Evolutionary conservation across 2,329 filamentous ascomycete genomes (phyloP), one percentile per base, ranked within the genome.

Genomic region (Fusarium gaditjirri): DNA sequence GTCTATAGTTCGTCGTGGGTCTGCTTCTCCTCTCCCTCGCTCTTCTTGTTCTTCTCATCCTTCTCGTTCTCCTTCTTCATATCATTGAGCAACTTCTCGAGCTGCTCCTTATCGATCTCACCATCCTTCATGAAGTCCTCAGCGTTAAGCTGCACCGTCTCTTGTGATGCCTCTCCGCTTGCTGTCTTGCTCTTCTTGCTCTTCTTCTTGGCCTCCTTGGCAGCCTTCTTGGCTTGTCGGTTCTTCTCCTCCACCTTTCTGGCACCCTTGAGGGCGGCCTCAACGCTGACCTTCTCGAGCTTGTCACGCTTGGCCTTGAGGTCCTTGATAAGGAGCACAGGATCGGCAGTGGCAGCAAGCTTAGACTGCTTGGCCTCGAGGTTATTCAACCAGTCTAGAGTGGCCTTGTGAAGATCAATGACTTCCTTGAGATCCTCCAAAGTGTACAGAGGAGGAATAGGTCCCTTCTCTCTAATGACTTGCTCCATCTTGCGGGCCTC

Each of bases 361-460:
- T 89, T 91, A 35, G 90, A 88, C 81, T 98, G 95, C 75, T 88
- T 87, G 5, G 86, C 84, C 52, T 93, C 83, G 78, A 93, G 92
- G 72, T 92, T 88, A 36, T 90, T 88, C 25, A 99, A 86, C 95
- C 95, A 99, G 25, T 87, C 85, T 21, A 87, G 83, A 23, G 91
- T 89, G 19, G 88, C 86, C 33, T 89, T 87, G 77, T 91, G 89
- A 23, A 90, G 83, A 16, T 88, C 86, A 56, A 91, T 87, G 29
- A 96, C 84, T 52, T 86, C 84, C 44, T 87, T 85, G 36, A 97
- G 84, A 77, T 98, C 95, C 35, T 92, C 89, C 13, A 89, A 83
- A 2, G 87, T 91, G 83, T 97, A 97, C 41, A 92, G 83, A 23
- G 92, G 89, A 44, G 91, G 88, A 29, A 88, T 83, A 23, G 89